A percentile compares a stretch with the other conserved stretches of the same genome.
These are phyloP conservation scores for Venturia aucupariae DNA, from an alignment of 2,329 filamentous ascomycete genomes.

Conservation along the genomic window DNA sequence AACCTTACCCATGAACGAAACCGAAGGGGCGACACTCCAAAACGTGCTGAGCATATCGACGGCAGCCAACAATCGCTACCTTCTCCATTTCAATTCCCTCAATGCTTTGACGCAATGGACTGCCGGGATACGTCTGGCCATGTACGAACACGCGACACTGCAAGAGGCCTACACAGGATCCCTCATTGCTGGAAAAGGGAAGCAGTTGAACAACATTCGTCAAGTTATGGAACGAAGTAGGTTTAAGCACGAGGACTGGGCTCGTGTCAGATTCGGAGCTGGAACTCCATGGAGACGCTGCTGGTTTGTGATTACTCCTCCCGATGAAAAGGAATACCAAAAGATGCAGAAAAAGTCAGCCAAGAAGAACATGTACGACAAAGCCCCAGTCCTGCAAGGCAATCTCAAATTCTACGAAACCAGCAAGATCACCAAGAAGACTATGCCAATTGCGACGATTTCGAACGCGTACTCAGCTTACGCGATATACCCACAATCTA, in stretches of 20 bases:
- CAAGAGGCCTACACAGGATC: slow-evolving; percentile 97
- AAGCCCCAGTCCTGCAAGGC: slow-evolving; percentile 63
- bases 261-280: slow-evolving; percentile 86
- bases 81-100: slow-evolving; percentile 92
- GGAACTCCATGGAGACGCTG: slow-evolving; percentile 93
- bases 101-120: slow-evolving; percentile 95
- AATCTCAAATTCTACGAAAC: slow-evolving; percentile 93
- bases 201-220: slow-evolving; percentile 79
- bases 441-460: slow-evolving; percentile 80
- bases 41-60: slow-evolving; percentile 96
- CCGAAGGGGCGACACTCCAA: slow-evolving; percentile 69
- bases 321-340: slow-evolving; percentile 83
- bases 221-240: slow-evolving; percentile 74
- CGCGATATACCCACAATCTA: slow-evolving; percentile 90
- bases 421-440: slow-evolving; percentile 85
- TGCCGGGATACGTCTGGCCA: slow-evolving; percentile 80
- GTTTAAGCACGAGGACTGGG: slow-evolving; percentile 82
- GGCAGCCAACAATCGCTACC: slow-evolving; percentile 87
- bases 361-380: slow-evolving; percentile 77
- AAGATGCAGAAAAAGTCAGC: slow-evolving; percentile 74
- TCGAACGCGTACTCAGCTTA: slow-evolving; percentile 87
- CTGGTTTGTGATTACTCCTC: slow-evolving; percentile 90
- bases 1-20: slow-evolving; percentile 74
- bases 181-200: slow-evolving; percentile 89
- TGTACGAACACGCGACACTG: slow-evolving; percentile 86